Percentiles rank a stretch among this genome's conserved stretches.
Conservation (phyloP, 75 land plant genomes). For the Chamaecyparis obtusa region DNA sequence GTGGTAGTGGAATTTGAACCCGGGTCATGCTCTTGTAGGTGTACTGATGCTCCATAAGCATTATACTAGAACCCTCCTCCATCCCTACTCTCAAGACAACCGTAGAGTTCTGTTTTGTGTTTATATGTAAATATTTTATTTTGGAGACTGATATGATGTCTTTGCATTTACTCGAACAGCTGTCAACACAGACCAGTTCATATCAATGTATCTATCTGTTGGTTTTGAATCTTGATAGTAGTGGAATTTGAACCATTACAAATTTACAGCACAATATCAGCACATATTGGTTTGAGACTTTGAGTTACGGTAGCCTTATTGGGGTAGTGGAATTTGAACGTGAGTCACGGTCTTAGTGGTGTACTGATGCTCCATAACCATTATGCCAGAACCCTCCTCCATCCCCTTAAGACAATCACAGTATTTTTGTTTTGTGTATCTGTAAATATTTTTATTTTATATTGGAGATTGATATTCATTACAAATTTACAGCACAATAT, state of each 20-base stretch:
- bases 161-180: neutral
- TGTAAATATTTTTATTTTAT: neutral
- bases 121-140: neutral
- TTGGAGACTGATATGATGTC: neutral
- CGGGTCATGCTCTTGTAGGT: neutral
- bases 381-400: too few relatives aligned
- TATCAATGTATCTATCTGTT: neutral
- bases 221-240: too few relatives aligned
- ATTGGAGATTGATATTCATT: neutral
- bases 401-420: too few relatives aligned
- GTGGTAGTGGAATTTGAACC: neutral
- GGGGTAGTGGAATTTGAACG: too few relatives aligned
- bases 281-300: too few relatives aligned
- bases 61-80: neutral
- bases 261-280: too few relatives aligned
- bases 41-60: neutral
- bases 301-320: too few relatives aligned
- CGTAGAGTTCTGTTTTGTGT: neutral
- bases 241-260: too few relatives aligned
- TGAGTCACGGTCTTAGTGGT: too few relatives aligned
- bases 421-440: neutral
- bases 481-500: neutral
- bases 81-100: neutral
- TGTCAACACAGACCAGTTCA: neutral
- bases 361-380: too few relatives aligned